Conservation (phyloP, 2,329 filamentous ascomycete species). For the Trichothecium sympodiale region DNA sequence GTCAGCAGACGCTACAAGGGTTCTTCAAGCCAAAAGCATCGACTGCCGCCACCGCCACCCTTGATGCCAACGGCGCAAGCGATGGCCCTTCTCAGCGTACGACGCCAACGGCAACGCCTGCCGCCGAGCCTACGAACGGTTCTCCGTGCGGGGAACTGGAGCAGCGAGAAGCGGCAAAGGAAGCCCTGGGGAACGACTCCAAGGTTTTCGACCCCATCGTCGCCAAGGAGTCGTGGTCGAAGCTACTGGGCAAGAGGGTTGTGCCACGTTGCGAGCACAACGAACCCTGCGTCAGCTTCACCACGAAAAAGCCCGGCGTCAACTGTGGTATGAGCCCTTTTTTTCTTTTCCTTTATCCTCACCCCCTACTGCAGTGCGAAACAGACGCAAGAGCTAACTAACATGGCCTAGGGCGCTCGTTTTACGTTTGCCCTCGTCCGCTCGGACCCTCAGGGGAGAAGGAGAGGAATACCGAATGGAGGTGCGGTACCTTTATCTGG, state of each 20-base stretch:
- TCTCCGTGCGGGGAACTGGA: neutral
- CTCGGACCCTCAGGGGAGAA: slow-evolving; percentile 78
- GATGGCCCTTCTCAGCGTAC: neutral
- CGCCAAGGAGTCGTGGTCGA: slow-evolving; percentile 75
- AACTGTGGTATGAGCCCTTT: slow-evolving; percentile 51
- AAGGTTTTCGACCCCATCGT: slow-evolving; percentile 56
- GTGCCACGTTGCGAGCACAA: slow-evolving; percentile 77
- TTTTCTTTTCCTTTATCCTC: neutral
- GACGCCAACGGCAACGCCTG: neutral
- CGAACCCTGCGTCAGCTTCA: slow-evolving; percentile 73
- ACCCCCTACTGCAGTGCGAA: slow-evolving; percentile 1
- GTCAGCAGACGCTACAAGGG: slow-evolving; percentile 55
- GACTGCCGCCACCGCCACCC: slow-evolving; percentile 4
- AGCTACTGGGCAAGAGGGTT: slow-evolving; percentile 64
- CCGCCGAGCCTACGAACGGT: neutral
- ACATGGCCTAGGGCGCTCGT: slow-evolving; percentile 38
- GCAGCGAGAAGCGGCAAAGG: neutral
- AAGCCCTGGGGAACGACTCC: neutral
- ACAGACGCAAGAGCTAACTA: too few relatives aligned
- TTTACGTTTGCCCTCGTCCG: slow-evolving; percentile 58
- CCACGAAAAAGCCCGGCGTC: slow-evolving; percentile 80
- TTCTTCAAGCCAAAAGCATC: slow-evolving; percentile 60
- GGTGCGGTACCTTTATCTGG: slow-evolving; percentile 76
- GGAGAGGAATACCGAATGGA: slow-evolving; percentile 75
- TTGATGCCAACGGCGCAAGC: neutral